A percentile compares a stretch with the other conserved stretches of the same genome.
phyloP scores from a whole-genome alignment of 148 eudicot genomes.

The Amaranthus hypochondriacus region DNA sequence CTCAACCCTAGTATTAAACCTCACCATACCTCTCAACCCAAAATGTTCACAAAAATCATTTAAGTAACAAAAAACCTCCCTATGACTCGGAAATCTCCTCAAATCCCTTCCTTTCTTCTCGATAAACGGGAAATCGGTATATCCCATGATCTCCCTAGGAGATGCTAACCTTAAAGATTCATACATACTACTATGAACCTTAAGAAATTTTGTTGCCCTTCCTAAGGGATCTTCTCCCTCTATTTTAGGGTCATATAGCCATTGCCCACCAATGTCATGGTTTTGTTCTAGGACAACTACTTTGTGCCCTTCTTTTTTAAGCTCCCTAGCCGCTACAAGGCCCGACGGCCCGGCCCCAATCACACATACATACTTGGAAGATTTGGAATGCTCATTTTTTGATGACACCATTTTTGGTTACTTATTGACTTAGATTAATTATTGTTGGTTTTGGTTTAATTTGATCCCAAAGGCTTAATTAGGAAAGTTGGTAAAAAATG shows the following conservation, averaged over 20 bases:
- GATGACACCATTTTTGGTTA: neutral
- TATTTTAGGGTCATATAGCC: slow-evolving; percentile 66
- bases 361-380: slow-evolving; percentile 51
- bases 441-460: neutral
- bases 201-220: slow-evolving; percentile 21
- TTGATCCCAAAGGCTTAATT: neutral
- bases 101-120: slow-evolving; percentile 62
- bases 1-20: slow-evolving; percentile 71
- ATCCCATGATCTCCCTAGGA: slow-evolving; percentile 81
- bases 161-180: slow-evolving; percentile 57
- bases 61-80: slow-evolving; percentile 51
- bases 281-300: slow-evolving; percentile 74
- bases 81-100: slow-evolving; percentile 77
- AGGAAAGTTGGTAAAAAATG: neutral
- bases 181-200: slow-evolving; percentile 71
- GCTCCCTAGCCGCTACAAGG: slow-evolving; percentile 71
- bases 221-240: slow-evolving; percentile 64
- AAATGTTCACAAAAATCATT: slow-evolving; percentile 65
- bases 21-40: slow-evolving; percentile 56
- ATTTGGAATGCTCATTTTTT: too few relatives aligned
- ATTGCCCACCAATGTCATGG: slow-evolving; percentile 84
- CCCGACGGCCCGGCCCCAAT: slow-evolving; percentile 80
- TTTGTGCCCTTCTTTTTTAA: slow-evolving; percentile 63
- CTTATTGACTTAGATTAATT: neutral
- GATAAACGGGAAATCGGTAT: slow-evolving; percentile 64